phyloP scores from a whole-genome alignment of 345 rosid species.

The Turritis glabra region DNA sequence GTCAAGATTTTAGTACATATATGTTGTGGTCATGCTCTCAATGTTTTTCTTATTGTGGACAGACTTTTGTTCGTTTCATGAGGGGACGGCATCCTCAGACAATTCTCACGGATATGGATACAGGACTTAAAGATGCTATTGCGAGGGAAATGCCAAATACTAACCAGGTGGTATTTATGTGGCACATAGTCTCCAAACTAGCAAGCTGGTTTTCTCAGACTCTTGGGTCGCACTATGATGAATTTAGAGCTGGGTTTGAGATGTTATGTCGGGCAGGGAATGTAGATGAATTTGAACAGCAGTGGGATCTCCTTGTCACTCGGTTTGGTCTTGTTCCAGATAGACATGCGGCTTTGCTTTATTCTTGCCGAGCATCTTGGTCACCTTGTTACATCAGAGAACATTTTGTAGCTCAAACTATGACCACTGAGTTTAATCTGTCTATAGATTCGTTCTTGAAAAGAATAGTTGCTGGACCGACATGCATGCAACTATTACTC shows the following conservation, averaged over 20 bases:
- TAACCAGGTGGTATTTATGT: conserved; percentile 65
- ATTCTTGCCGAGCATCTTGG: conserved; percentile 69
- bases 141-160: conserved; percentile 79
- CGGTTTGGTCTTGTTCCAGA: conserved; percentile 80
- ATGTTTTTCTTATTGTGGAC: conserved; percentile 54
- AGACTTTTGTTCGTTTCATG: conserved; percentile 86
- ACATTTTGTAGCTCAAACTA: conserved; percentile 69
- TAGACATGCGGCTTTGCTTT: conserved; percentile 75
- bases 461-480: conserved; percentile 53
- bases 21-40: conserved; percentile 36
- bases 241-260: conserved; percentile 73
- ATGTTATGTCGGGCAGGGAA: conserved; percentile 57
- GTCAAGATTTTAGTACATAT: conserved; percentile 1
- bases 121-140: conserved; percentile 75
- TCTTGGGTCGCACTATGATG: conserved; percentile 74
- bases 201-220: conserved; percentile 78
- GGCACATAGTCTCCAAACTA: conserved; percentile 73
- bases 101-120: conserved; percentile 78
- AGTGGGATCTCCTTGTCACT: conserved; percentile 68
- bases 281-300: conserved; percentile 75
- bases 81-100: conserved; percentile 78
- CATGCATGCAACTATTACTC: conserved; percentile 73
- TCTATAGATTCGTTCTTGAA: conserved; percentile 63
- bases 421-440: conserved; percentile 65
- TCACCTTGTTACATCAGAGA: conserved; percentile 60